These are phyloP conservation scores for Pseudogymnoascus sp. DNA, from an alignment of 2,329 filamentous ascomycete species.

Conservation along the genomic window DNA sequence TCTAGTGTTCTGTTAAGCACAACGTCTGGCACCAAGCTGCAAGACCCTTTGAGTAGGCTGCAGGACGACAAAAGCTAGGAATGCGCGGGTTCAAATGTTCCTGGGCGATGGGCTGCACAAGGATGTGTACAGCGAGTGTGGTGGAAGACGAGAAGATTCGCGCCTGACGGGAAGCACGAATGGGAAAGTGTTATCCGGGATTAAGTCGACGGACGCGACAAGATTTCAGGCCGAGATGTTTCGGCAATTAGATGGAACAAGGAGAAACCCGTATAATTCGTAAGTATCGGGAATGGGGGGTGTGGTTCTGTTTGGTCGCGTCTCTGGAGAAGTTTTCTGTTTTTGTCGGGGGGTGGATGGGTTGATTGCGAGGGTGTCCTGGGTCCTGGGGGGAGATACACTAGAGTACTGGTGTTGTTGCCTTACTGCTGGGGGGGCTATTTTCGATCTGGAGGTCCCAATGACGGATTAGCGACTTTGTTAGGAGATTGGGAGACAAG, in stretches of 20 bases:
- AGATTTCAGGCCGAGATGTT: not conserved
- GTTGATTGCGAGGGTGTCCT: not conserved
- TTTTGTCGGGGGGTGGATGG: not conserved
- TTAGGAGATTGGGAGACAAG: not conserved
- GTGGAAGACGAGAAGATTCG: constrained; percentile 5
- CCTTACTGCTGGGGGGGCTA: not conserved
- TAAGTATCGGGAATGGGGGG: not conserved
- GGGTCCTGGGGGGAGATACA: not conserved
- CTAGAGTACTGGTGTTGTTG: not conserved
- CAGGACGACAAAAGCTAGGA: constrained; percentile 5
- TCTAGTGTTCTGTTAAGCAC: constrained; percentile 1
- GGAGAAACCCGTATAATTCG: not conserved
- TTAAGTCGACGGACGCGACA: not conserved
- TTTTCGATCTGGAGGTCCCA: not conserved
- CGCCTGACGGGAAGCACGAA: constrained; percentile 7
- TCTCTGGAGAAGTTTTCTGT: not conserved
- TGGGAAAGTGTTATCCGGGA: constrained; percentile 4
- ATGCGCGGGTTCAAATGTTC: constrained; percentile 6
- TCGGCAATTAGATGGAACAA: not conserved
- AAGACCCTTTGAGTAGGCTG: constrained; percentile 8
- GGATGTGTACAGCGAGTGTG: constrained; percentile 4
- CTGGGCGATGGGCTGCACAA: constrained; percentile 6
- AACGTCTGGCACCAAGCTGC: constrained; percentile 7
- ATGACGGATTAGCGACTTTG: not conserved
- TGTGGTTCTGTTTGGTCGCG: not conserved